A percentile compares a stretch with the other conserved stretches of the same genome.
phyloP scores from a whole-genome alignment of 139 green algal genomes.

The Deuterostichococcus epilithicus region DNA sequence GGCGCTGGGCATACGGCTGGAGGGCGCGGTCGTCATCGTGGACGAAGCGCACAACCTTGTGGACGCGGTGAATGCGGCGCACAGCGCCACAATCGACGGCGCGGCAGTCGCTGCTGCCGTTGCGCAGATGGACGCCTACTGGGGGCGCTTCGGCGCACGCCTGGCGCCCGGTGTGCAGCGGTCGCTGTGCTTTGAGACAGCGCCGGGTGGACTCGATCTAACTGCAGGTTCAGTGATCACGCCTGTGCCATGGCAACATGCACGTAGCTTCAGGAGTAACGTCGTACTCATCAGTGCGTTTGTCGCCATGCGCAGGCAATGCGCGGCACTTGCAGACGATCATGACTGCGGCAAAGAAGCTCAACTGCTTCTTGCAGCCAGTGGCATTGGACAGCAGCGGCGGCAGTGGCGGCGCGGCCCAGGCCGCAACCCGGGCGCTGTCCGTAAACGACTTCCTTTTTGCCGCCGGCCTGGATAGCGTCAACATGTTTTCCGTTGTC shows the following conservation, averaged over 20 bases:
- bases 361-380: not conserved
- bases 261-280: too few species aligned
- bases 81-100: constrained; percentile 54
- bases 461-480: constrained; percentile 65
- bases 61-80: constrained; percentile 62
- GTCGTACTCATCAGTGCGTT: too few species aligned
- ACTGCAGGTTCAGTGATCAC: too few species aligned
- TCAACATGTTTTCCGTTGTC: constrained; percentile 90
- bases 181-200: constrained; percentile 20
- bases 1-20: constrained; percentile 60
- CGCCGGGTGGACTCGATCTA: too few species aligned
- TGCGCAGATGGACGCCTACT: constrained; percentile 56
- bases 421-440: not conserved
- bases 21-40: constrained; percentile 79
- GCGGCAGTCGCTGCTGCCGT: constrained; percentile 28
- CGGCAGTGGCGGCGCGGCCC: not conserved
- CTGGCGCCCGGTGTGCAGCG: constrained; percentile 65
- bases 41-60: constrained; percentile 98
- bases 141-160: constrained; percentile 61
- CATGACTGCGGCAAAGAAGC: constrained; percentile 1
- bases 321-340: constrained; percentile 25
- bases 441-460: constrained; percentile 86
- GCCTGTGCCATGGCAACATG: too few species aligned
- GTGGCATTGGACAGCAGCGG: not conserved
- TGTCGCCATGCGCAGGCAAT: constrained; percentile 15